Evolutionary conservation across 805 yeast genomes (phyloP).

Genomic region (Hanseniaspora lachancei): DNA sequence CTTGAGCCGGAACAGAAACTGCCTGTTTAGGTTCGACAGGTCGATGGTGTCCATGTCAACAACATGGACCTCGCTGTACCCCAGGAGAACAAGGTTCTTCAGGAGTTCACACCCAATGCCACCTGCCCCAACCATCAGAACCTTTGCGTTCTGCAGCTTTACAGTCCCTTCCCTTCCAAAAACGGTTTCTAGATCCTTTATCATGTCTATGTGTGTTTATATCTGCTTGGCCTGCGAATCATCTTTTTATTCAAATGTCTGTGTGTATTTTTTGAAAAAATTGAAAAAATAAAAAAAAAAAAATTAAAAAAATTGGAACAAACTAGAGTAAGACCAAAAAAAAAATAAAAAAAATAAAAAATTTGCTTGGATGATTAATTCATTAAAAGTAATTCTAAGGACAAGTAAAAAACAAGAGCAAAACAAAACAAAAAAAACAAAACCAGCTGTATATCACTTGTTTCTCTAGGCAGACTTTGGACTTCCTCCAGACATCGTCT

Average conservation of each 20-base stretch:
- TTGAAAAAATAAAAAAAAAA: no score
- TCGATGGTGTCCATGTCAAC: conserved; percentile 96
- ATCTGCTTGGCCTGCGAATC: background rate
- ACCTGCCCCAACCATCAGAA: conserved; percentile 86
- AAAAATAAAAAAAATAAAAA: no score
- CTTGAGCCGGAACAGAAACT: conserved; percentile 74
- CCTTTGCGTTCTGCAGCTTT: conserved; percentile 33
- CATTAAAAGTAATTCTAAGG: no score
- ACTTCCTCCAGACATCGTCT: background rate
- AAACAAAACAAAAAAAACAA: background rate
- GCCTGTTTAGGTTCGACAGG: conserved; percentile 80
- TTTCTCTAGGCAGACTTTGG: background rate
- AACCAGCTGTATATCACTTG: background rate
- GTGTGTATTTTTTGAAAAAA: background rate
- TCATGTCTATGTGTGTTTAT: background rate
- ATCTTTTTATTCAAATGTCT: background rate
- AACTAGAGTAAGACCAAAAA: no score
- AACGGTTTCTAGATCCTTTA: conserved; percentile 7
- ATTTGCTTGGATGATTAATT: no score
- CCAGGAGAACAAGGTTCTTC: conserved; percentile 64
- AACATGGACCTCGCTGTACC: conserved; percentile 75
- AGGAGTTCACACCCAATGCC: conserved; percentile 91
- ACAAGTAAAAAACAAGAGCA: background rate
- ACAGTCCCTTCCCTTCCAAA: background rate
- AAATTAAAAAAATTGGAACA: no score